Evolutionary conservation across 306 rosid species (phyloP), one percentile per base, ranked within the genome.

Genomic region (Canavalia gladiata): DNA sequence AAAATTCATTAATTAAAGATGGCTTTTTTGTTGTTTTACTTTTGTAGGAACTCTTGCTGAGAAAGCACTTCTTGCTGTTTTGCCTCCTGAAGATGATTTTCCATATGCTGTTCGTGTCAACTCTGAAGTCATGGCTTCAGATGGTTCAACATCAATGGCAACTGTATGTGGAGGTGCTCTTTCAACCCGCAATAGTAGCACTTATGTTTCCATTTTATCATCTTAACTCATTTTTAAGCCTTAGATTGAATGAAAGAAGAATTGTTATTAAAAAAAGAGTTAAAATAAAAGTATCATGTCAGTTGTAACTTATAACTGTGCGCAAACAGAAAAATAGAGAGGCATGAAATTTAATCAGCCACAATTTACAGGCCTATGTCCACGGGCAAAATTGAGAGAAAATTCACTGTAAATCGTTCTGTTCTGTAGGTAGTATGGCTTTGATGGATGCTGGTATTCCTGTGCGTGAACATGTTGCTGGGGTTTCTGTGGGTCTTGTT

Each of bases 71-170:
- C 96, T 95, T 68, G 96, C 98, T 56, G 98, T 95, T 25, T 85
- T 95, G 80, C 99, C 99, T 72, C 94, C 97, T 72, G 97, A 95
- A 86, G 88, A 86, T 45, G 90, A 86, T 55, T 95, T 93, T 86
- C 98, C 97, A 31, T 95, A 93, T 82, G 84, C 97, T 46, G 90
- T 95, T 65, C 98, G 97, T 69, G 69, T 95, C 84, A 90, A 89
- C 83, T 93, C 99, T 51, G 98, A 95, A 87, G 99, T 95, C 76
- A 93, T 91, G 99, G 97, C 95, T 62, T 95, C 99, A 28, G 99
- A 95, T 62, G 99, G 99, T 60, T 95, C 99, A 62, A 95, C 99
- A 37, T 95, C 99, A 82, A 95, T 95, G 99, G 99, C 97, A 45
- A 90, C 97, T 58, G 99, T 95, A 66, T 93, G 98, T 88, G 99